phyloP scores from a whole-genome alignment of 306 rosid species.

The Vicia sativa region DNA sequence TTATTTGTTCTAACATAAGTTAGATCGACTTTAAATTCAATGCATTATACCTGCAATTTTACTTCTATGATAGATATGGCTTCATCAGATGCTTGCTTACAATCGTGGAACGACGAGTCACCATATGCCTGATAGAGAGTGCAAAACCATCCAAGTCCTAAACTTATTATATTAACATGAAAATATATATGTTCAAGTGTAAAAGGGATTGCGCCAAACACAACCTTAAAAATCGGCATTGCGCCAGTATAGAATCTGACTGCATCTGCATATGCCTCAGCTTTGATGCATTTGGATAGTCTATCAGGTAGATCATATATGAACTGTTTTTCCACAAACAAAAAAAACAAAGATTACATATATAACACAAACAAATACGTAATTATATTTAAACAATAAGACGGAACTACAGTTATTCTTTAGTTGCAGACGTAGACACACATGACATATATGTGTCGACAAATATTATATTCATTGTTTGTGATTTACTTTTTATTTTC shows the following conservation, averaged over 20 bases:
- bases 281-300: slow-evolving; percentile 83
- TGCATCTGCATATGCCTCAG: slow-evolving; percentile 92
- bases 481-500: too few species aligned
- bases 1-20: slow-evolving; percentile 19
- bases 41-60: slow-evolving; percentile 67
- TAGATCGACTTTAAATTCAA: slow-evolving; percentile 20
- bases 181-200: neutral
- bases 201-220: slow-evolving; percentile 1
- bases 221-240: slow-evolving; percentile 88
- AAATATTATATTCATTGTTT: too few species aligned
- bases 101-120: slow-evolving; percentile 82
- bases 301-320: slow-evolving; percentile 92
- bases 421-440: too few species aligned
- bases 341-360: too few species aligned
- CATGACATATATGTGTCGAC: too few species aligned
- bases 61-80: slow-evolving; percentile 68
- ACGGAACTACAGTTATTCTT: too few species aligned
- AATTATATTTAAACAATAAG: too few species aligned
- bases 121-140: slow-evolving; percentile 67
- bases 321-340: slow-evolving; percentile 74
- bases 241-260: slow-evolving; percentile 87
- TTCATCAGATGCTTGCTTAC: slow-evolving; percentile 92
- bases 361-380: slow-evolving; percentile 19
- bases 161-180: neutral
- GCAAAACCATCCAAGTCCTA: slow-evolving; percentile 1